These are phyloP conservation scores for Teunomyces pallodes DNA, from an alignment of 805 yeast genomes.

Conservation along the genomic window DNA sequence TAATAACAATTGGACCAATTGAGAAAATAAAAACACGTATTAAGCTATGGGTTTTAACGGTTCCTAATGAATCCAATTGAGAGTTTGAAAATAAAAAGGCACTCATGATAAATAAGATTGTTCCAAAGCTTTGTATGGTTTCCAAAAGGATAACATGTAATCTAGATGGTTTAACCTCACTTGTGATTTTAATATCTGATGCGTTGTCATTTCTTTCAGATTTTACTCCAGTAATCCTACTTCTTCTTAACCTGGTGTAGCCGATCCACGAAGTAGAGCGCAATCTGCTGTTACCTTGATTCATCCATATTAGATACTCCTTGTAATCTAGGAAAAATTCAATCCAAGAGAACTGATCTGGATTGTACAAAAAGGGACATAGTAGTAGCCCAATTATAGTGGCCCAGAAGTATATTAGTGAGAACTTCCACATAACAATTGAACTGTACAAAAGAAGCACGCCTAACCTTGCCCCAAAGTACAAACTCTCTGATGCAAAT, in stretches of 20 bases:
- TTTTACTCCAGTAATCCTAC: slow-evolving; percentile 57
- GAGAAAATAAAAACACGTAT: slow-evolving; percentile 45
- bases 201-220: slow-evolving; percentile 32
- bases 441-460: slow-evolving; percentile 74
- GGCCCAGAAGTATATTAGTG: slow-evolving; percentile 60
- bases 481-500: slow-evolving; percentile 74
- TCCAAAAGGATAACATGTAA: slow-evolving; percentile 42
- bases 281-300: slow-evolving; percentile 64
- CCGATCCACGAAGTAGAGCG: slow-evolving; percentile 43
- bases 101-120: slow-evolving; percentile 31
- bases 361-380: slow-evolving; percentile 53
- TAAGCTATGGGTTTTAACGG: slow-evolving; percentile 38
- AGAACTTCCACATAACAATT: slow-evolving; percentile 76
- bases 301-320: slow-evolving; percentile 65
- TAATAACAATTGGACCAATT: slow-evolving; percentile 46
- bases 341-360: slow-evolving; percentile 49
- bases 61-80: slow-evolving; percentile 43
- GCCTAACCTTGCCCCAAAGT: slow-evolving; percentile 69
- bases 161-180: slow-evolving; percentile 50
- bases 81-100: slow-evolving; percentile 57
- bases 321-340: slow-evolving; percentile 51
- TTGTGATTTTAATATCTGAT: slow-evolving; percentile 40
- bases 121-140: slow-evolving; percentile 35
- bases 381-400: slow-evolving; percentile 44
- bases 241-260: slow-evolving; percentile 49